Percentiles rank a stretch among this genome's conserved stretches.
Conservation (phyloP, 2,329 filamentous ascomycete genomes). For the Niveomyces coronatus region DNA sequence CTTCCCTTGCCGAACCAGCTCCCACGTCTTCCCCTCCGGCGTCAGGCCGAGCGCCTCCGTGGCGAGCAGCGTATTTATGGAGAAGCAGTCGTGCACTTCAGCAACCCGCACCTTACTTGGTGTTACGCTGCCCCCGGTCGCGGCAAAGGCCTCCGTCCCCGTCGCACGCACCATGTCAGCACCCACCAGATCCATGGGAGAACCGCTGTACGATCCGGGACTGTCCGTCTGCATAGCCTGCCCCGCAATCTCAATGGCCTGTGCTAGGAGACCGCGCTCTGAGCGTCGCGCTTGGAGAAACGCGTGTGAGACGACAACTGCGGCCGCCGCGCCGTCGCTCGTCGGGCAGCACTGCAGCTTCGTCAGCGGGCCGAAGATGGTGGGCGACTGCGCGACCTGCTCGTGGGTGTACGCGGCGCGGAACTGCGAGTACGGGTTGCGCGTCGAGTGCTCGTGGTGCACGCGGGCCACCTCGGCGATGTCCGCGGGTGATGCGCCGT, state of each 20-base stretch:
- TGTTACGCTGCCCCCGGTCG: constrained; percentile 13
- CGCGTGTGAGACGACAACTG: constrained; percentile 75
- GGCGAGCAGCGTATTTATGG: constrained; percentile 17
- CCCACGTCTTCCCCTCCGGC: constrained; percentile 14
- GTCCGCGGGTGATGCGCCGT: constrained; percentile 72
- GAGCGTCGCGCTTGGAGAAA: constrained; percentile 73
- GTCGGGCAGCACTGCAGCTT: constrained; percentile 98
- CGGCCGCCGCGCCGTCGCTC: constrained; percentile 82
- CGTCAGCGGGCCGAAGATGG: constrained; percentile 78
- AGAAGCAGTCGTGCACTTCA: constrained; percentile 22
- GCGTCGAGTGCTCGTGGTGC: constrained; percentile 83
- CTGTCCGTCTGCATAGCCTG: constrained; percentile 76
- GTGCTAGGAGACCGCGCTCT: constrained; percentile 64
- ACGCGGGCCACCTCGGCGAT: constrained; percentile 90
- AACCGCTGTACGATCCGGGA: constrained; percentile 55
- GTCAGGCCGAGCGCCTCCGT: constrained; percentile 17
- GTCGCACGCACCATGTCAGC: constrained; percentile 19
- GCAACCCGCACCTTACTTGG: constrained; percentile 15
- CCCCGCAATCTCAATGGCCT: constrained; percentile 83
- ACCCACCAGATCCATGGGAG: constrained; percentile 20
- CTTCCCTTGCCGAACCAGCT: constrained; percentile 15
- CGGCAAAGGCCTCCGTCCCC: constrained; percentile 14
- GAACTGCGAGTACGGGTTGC: constrained; percentile 96
- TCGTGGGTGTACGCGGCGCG: constrained; percentile 82
- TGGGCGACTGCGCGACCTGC: constrained; percentile 64